These are phyloP conservation scores for Pilatotrama ljubarskyi DNA, from an alignment of 768 basidiomycete genomes.

Conservation along the genomic window DNA sequence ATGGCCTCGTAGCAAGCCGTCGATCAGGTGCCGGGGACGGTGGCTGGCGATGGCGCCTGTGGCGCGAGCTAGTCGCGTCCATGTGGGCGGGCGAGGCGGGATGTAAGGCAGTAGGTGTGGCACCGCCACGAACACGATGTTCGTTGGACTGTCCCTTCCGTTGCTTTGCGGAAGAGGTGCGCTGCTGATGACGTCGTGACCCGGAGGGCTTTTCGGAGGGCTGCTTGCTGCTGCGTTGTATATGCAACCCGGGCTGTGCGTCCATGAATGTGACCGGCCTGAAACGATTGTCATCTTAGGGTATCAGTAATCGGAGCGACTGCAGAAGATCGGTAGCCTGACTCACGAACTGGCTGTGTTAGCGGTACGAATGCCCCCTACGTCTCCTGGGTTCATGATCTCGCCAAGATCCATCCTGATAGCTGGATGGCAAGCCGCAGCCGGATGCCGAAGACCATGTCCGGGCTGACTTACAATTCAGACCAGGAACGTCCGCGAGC, in stretches of 20 bases:
- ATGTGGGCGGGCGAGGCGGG: constrained; percentile 2
- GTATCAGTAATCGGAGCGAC: constrained; percentile 1
- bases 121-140: constrained; percentile 18
- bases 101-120: constrained; percentile 1
- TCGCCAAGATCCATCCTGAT: constrained; percentile 29
- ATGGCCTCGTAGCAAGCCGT: background rate
- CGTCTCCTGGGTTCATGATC: constrained; percentile 28
- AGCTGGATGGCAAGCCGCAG: constrained; percentile 16
- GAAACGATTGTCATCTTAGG: background rate
- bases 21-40: constrained; percentile 6
- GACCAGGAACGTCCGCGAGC: constrained; percentile 5
- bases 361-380: constrained; percentile 21
- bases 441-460: constrained; percentile 6
- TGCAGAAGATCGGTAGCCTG: background rate
- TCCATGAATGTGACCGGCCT: constrained; percentile 3
- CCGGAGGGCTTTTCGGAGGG: constrained; percentile 10
- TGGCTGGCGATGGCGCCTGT: constrained; percentile 18
- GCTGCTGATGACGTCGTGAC: constrained; percentile 7
- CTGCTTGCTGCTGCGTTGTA: constrained; percentile 6
- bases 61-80: constrained; percentile 12
- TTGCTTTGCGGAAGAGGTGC: constrained; percentile 1
- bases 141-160: constrained; percentile 4
- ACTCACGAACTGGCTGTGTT: constrained; percentile 8
- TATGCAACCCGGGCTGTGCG: constrained; percentile 6
- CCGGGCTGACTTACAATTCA: constrained; percentile 11